Evolutionary conservation across 164 flowering plant species (phyloP).

Genomic region (Hamamelis virginiana): DNA sequence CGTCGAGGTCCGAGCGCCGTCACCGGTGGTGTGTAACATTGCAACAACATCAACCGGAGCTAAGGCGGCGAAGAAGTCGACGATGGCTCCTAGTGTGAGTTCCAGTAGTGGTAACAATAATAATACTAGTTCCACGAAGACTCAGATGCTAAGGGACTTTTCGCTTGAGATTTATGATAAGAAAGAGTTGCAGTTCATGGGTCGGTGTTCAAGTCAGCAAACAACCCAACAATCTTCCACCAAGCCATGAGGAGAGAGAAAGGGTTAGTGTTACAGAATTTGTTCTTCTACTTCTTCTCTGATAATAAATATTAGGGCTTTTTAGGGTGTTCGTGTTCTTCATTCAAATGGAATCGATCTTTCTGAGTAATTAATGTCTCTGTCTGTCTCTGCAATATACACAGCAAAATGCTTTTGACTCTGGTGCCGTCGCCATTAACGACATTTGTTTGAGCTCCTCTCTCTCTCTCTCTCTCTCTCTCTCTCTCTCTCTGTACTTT

Average conservation of each 20-base stretch:
- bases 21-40: background rate
- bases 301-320: background rate
- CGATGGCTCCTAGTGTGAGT: constrained; percentile 32
- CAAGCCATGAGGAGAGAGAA: constrained; percentile 13
- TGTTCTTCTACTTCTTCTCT: too few relatives aligned
- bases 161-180: constrained; percentile 45
- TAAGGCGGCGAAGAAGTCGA: constrained; percentile 20
- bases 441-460: background rate
- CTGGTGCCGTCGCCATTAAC: background rate
- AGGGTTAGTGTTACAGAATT: background rate
- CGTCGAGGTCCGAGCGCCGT: constrained; percentile 9
- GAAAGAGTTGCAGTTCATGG: constrained; percentile 46
- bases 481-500: too few relatives aligned
- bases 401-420: background rate
- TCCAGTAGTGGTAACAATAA: constrained; percentile 6
- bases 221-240: constrained; percentile 20
- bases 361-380: background rate
- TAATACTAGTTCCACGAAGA: background rate
- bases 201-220: constrained; percentile 17
- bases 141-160: constrained; percentile 41
- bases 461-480: background rate
- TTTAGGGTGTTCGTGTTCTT: background rate
- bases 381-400: background rate
- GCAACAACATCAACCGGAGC: constrained; percentile 15
- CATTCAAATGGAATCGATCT: background rate